These are phyloP conservation scores for Mortierella sp. DNA, from an alignment of 371 early-diverging fungal genomes.

Conservation along the genomic window DNA sequence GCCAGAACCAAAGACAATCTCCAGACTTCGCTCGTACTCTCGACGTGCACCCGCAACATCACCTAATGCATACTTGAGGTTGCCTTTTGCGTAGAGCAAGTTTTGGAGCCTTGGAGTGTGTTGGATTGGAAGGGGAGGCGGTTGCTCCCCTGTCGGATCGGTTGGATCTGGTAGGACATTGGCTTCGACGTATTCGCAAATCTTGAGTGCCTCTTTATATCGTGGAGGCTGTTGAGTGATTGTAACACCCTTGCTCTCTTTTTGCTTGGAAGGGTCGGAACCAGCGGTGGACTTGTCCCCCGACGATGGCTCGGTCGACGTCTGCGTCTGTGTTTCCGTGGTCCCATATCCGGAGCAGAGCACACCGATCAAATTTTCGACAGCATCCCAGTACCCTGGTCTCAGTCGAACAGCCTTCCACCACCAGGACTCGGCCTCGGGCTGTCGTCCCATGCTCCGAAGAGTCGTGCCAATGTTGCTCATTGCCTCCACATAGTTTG, in stretches of 20 bases:
- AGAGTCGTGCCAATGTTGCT: constrained; percentile 92
- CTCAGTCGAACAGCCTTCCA: constrained; percentile 84
- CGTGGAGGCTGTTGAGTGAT: constrained; percentile 57
- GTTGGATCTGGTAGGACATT: constrained; percentile 60
- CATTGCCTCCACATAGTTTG: constrained; percentile 91
- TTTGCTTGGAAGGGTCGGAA: constrained; percentile 24
- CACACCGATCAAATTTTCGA: constrained; percentile 87
- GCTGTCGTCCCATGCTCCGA: constrained; percentile 76
- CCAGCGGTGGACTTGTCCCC: constrained; percentile 15
- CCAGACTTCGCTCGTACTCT: constrained; percentile 81
- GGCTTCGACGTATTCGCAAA: constrained; percentile 84
- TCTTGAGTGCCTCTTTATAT: constrained; percentile 80
- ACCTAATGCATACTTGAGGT: constrained; percentile 80
- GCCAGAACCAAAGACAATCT: constrained; percentile 71
- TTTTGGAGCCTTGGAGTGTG: constrained; percentile 78
- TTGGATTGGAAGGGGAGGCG: constrained; percentile 55
- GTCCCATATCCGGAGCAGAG: constrained; percentile 63
- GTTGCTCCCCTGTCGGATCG: constrained; percentile 44
- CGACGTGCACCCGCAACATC: constrained; percentile 76
- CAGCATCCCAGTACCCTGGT: constrained; percentile 94
- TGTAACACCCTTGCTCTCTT: constrained; percentile 22
- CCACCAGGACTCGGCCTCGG: constrained; percentile 89
- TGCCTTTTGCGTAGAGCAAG: constrained; percentile 87
- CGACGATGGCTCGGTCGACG: constrained; percentile 14
- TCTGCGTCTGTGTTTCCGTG: constrained; percentile 25